A percentile compares a stretch with the other conserved stretches of the same genome.
Conservation (phyloP, 2,329 filamentous ascomycete species). For the Colletotrichum costaricense region DNA sequence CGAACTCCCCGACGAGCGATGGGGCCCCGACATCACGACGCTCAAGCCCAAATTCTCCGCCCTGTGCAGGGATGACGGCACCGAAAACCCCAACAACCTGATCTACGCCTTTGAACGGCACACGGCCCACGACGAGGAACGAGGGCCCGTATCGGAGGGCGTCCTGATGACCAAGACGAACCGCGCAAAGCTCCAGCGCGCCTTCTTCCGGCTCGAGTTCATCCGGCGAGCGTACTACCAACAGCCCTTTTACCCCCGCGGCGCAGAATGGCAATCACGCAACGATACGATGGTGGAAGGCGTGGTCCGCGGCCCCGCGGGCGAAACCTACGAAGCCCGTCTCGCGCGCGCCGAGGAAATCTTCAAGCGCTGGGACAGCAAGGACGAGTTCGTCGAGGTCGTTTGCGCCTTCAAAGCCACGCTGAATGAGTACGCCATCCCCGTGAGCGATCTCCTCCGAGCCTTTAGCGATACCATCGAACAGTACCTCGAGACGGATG, state of each 20-base stretch:
- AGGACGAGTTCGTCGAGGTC: constrained; percentile 8
- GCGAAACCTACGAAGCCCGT: constrained; percentile 7
- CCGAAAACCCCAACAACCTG: constrained; percentile 4
- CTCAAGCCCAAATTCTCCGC: background rate
- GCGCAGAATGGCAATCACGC: constrained; percentile 3
- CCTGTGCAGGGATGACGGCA: constrained; percentile 1
- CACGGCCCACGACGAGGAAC: background rate
- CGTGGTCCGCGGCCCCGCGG: background rate
- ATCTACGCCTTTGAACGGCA: constrained; percentile 6
- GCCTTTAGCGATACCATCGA: background rate
- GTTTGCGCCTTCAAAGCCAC: constrained; percentile 27
- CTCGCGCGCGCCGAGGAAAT: background rate
- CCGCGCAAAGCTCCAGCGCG: constrained; percentile 15
- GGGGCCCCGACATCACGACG: background rate
- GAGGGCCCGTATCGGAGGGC: background rate
- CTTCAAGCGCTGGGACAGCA: constrained; percentile 8
- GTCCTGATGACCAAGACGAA: background rate
- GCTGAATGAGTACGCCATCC: constrained; percentile 15
- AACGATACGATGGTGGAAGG: background rate
- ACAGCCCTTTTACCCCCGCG: constrained; percentile 2
- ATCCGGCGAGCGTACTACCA: constrained; percentile 12
- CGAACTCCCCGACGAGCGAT: background rate
- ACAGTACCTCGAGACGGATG: background rate
- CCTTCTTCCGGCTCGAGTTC: constrained; percentile 30
- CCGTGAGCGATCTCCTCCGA: background rate